These are phyloP conservation scores for Dioscorea alata DNA, from an alignment of 106 monocot species.

Conservation along the genomic window DNA sequence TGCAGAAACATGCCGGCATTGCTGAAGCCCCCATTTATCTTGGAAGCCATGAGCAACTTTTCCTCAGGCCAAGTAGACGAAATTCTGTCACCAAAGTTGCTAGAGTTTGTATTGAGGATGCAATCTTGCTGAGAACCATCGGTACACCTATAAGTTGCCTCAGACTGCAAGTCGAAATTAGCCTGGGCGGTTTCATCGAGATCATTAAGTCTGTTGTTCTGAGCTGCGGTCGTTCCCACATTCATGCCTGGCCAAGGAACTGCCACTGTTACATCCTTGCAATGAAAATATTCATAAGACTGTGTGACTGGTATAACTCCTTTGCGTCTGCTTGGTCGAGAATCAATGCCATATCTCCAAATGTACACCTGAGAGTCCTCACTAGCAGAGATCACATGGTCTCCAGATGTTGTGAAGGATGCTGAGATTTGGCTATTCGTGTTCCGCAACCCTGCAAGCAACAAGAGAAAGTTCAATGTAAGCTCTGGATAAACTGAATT, in stretches of 20 bases:
- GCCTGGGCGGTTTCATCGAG: neutral
- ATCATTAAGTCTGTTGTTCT: slow-evolving; percentile 7
- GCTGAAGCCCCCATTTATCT: slow-evolving; percentile 9
- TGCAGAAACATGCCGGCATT: slow-evolving; percentile 9
- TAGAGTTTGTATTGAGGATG: neutral
- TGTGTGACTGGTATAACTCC: slow-evolving; percentile 20
- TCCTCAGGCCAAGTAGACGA: slow-evolving; percentile 48
- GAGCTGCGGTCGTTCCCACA: neutral
- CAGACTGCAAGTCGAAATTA: neutral
- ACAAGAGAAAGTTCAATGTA: too few relatives aligned
- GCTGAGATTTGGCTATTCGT: slow-evolving; percentile 68
- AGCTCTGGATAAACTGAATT: too few relatives aligned
- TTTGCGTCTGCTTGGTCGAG: slow-evolving; percentile 35
- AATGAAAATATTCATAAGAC: slow-evolving; percentile 62
- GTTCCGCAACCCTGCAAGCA: slow-evolving; percentile 47
- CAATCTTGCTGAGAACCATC: neutral
- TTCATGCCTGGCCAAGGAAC: slow-evolving; percentile 39
- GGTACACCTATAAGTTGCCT: slow-evolving; percentile 1
- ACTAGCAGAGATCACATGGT: slow-evolving; percentile 53
- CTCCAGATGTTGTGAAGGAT: slow-evolving; percentile 43
- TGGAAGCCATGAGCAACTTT: slow-evolving; percentile 15
- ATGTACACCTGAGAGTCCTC: slow-evolving; percentile 67
- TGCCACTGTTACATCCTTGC: slow-evolving; percentile 46
- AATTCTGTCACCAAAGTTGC: slow-evolving; percentile 20
- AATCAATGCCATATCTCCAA: slow-evolving; percentile 44